Evolutionary conservation across 108 stramenopile species (phyloP), one percentile per base, ranked within the genome.

Genomic region (Nitzschia sp.): DNA sequence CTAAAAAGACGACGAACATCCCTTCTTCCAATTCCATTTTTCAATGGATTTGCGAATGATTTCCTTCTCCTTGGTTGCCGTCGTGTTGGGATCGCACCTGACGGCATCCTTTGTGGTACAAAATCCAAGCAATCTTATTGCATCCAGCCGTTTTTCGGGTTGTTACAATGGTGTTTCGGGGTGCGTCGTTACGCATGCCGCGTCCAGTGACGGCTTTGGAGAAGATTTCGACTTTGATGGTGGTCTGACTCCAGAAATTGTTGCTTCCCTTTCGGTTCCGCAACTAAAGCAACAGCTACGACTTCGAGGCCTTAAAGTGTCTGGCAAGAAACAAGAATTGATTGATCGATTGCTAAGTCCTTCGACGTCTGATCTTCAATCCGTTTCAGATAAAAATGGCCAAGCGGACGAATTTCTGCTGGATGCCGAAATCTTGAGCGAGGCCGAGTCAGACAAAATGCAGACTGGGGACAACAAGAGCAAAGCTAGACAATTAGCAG

Each of bases 261-360:
- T 90, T 24, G 64, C 81, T 57, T 59, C 64, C 48, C 74, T 94
- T 71, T 91, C 90, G 13, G 76, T 94, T 6, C 38, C 77, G 0
- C 80, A 88, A 63, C 68, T 94, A 29, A 87, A 88, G 47, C 90
- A 94, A 76, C 90, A 91, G 56, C 74, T 91, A 30, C 70, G 93
- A 63, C 62, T 94, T n/a, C 80, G 93, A 5, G 85, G 87, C n/a
- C 72, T 83, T 35, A 84, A 79, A 66, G 85, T 89, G 9, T 51
- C 75, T 27, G 93, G 93, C 11, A 84, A 78, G 3, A 91, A 90
- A 75, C 49, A 67, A 32, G 83, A 94, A 28, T 71, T 94, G 54
- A 68, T 91, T 4, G 68, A 80, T 4, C 74, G 93, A 64, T 68
- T 94, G 31, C 47, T 92, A 61, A 35, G 55, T 17, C 48, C 30